Evolutionary conservation across 169 alveolate genomes (phyloP).

Genomic region (Cryptosporidium bovis): DNA sequence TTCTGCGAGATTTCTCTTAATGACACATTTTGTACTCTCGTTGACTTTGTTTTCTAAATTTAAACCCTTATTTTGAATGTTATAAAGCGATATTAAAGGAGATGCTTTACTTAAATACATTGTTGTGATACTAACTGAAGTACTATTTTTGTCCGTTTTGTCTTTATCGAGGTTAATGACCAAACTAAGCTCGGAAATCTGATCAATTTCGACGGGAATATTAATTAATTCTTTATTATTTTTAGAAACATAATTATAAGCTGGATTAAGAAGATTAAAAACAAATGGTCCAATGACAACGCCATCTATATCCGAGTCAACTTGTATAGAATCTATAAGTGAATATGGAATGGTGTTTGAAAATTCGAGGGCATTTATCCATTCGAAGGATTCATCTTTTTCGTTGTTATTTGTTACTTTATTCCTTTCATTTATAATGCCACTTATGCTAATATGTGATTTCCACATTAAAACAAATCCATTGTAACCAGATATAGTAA

Average conservation of each 20-base stretch:
- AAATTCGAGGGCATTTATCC: constrained; percentile 56
- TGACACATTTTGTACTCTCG: constrained; percentile 31
- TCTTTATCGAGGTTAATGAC: background rate
- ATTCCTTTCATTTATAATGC: background rate
- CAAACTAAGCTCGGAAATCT: constrained; percentile 31
- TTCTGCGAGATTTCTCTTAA: constrained; percentile 50
- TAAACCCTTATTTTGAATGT: constrained; percentile 16
- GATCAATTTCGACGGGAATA: constrained; percentile 1
- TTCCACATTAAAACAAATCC: constrained; percentile 17
- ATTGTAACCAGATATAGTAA: constrained; percentile 28
- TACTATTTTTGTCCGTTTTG: background rate
- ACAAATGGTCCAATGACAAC: constrained; percentile 38
- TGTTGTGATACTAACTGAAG: constrained; percentile 32
- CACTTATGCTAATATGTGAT: constrained; percentile 3
- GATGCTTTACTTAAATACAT: constrained; percentile 62
- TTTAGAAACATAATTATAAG: constrained; percentile 18
- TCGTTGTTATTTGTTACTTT: background rate
- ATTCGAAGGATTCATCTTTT: background rate
- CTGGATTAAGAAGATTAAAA: constrained; percentile 40
- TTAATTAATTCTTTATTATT: background rate
- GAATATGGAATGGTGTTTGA: constrained; percentile 49
- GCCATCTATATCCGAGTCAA: constrained; percentile 11
- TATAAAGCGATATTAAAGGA: constrained; percentile 37
- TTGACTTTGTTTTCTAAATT: constrained; percentile 2
- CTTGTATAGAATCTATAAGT: constrained; percentile 26